A percentile compares a stretch with the other conserved stretches of the same genome.
Conservation (phyloP, 2,329 filamentous ascomycete genomes). For the Colletotrichum eleusines region DNA sequence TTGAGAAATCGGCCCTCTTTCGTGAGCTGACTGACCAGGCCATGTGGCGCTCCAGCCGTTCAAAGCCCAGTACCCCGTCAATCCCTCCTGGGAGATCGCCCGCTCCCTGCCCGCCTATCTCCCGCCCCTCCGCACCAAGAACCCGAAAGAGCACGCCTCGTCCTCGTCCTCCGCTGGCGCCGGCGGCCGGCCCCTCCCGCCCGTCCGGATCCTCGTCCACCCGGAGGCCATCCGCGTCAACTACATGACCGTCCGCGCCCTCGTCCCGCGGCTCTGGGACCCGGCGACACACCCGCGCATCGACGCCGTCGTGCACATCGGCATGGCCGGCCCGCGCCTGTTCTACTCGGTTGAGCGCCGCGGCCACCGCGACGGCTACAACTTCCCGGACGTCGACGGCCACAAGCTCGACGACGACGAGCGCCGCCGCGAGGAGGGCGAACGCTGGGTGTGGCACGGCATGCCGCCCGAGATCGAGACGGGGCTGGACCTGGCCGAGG, state of each 20-base stretch:
- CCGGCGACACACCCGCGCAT: conserved; percentile 57
- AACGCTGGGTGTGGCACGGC: conserved; percentile 66
- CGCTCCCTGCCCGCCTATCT: conserved; percentile 74
- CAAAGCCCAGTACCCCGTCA: conserved; percentile 75
- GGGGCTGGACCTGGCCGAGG: conserved; percentile 68
- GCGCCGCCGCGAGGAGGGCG: conserved; percentile 47
- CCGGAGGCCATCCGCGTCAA: conserved; percentile 76
- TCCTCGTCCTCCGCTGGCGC: conserved; percentile 38
- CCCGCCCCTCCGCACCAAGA: conserved; percentile 61
- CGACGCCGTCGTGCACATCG: conserved; percentile 81
- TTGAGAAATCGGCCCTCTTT: background rate
- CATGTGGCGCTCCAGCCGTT: conserved; percentile 71
- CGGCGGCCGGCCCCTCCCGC: conserved; percentile 53
- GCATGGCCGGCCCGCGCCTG: conserved; percentile 76
- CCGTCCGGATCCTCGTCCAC: conserved; percentile 74
- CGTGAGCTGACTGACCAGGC: conserved; percentile 41
- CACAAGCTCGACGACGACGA: conserved; percentile 66
- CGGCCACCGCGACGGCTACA: conserved; percentile 80
- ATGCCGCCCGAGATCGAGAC: conserved; percentile 68
- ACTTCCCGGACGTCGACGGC: conserved; percentile 76
- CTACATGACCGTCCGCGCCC: conserved; percentile 73
- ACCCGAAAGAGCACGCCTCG: conserved; percentile 48
- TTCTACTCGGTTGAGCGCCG: conserved; percentile 78
- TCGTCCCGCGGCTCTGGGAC: conserved; percentile 74
- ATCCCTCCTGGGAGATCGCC: conserved; percentile 86